Base-by-base conservation (phyloP, 306 rosid genomes). In the Mimosa bimucronata region DNA sequence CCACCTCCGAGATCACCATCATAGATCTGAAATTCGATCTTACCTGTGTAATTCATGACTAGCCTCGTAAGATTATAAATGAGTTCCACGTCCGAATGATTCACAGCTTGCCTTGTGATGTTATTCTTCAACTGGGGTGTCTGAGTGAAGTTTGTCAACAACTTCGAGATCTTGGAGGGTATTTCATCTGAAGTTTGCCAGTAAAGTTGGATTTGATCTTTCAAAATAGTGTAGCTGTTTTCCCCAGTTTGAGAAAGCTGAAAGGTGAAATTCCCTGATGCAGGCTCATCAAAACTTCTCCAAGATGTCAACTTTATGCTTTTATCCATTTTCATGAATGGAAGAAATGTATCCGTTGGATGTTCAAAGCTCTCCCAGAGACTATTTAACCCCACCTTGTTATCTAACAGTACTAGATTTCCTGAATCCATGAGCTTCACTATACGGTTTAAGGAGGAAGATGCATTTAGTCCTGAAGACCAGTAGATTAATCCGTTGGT, bases 261-360 rank as follows among this genome's bases (percentile, higher is more conserved):
- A 21, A 87, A 84, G 5, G 38, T 77, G 77, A 81, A 86, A 18
- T 37, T 1, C 52, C 93, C 88, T 0, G 0, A 1, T 46, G 10
- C 23, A 0, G 92, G 90, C n/a, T 91, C 80, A 1, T 8, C 23
- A 7, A 25, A 0, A 4, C 1, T 5, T 73, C 9, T 80, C 91
- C 91, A 84, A 0, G 83, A 85, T 41, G 69, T 84, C 83, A 89
- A 75, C 0, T 1, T 0, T 1, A 81, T 16, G 16, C 0, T 3
- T 0, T 3, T 3, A 62, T 76, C 57, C 88, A 91, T 87, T 34
- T 76, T 6, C 92, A 91, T 91, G 15, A 79, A 80, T 0, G 87
- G 85, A 16, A 91, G 82, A 80, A 91, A 87, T 37, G 95, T 88
- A 57, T 89, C 79, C 3, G 91, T 87, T 23, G 92, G 90, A 12